Conservation (phyloP, 164 flowering plant species). For the Magnolia kwangsiensis region DNA sequence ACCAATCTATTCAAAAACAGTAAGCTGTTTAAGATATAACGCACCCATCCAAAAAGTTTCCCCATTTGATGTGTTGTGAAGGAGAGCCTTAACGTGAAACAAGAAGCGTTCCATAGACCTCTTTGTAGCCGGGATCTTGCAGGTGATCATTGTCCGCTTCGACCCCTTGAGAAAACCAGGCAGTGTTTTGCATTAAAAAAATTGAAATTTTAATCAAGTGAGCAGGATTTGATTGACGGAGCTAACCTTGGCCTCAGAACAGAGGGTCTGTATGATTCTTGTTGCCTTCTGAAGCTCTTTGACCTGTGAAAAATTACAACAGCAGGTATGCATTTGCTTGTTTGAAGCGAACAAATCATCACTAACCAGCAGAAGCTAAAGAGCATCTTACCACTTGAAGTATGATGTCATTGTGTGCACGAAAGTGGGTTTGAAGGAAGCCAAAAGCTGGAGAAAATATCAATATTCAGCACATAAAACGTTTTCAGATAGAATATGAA, state of each 20-base stretch:
- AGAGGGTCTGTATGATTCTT: conserved; percentile 74
- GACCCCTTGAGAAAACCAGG: conserved; percentile 39
- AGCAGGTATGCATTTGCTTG: not conserved
- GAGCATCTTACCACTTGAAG: conserved; percentile 54
- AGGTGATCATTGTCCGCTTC: conserved; percentile 61
- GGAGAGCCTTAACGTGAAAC: conserved; percentile 78
- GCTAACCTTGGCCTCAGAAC: conserved; percentile 88
- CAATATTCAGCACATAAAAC: conserved; percentile 18
- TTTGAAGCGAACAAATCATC: not conserved
- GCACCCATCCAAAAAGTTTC: conserved; percentile 85
- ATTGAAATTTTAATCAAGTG: not conserved
- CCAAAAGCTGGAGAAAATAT: conserved; percentile 55
- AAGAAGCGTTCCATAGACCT: conserved; percentile 83
- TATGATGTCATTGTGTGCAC: conserved; percentile 44
- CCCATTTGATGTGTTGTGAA: conserved; percentile 58
- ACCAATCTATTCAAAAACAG: not conserved
- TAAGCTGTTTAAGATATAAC: not conserved
- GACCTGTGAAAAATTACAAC: conserved; percentile 37
- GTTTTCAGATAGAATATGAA: not conserved
- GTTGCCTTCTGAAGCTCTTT: conserved; percentile 88
- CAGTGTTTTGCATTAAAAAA: not conserved
- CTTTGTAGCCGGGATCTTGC: conserved; percentile 79
- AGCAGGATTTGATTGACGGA: not conserved
- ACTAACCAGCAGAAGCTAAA: conserved; percentile 5
- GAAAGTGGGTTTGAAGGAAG: conserved; percentile 58